A percentile compares a stretch with the other conserved stretches of the same genome.
Conservation (phyloP, 495 filamentous ascomycete species). For the Neurospora tetrasperma region DNA sequence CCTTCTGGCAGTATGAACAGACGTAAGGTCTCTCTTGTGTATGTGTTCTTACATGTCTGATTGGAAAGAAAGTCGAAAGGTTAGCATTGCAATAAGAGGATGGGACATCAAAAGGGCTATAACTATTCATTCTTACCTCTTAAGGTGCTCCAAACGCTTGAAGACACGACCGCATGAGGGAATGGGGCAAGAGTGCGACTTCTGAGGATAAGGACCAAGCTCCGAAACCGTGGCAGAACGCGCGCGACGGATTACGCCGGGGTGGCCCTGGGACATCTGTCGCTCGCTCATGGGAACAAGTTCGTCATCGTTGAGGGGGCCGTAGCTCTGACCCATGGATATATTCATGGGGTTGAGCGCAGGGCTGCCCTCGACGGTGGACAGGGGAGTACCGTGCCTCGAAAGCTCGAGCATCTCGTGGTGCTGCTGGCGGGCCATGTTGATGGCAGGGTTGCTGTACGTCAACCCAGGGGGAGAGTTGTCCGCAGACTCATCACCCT, state of each 20-base stretch:
- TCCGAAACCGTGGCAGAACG: slow-evolving; percentile 96
- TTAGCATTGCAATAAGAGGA: slow-evolving; percentile 39
- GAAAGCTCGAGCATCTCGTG: slow-evolving; percentile 77
- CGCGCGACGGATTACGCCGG: slow-evolving; percentile 74
- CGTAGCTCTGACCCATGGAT: slow-evolving; percentile 53
- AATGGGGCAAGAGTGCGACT: slow-evolving; percentile 98
- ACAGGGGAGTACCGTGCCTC: slow-evolving; percentile 76
- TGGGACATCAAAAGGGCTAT: slow-evolving; percentile 36
- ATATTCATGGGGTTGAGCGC: slow-evolving; percentile 56
- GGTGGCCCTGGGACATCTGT: slow-evolving; percentile 50
- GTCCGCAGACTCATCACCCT: slow-evolving; percentile 61
- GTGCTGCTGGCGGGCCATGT: slow-evolving; percentile 49
- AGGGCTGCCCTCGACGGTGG: slow-evolving; percentile 67
- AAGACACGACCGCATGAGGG: slow-evolving; percentile 94
- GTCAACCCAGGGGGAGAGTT: slow-evolving; percentile 59
- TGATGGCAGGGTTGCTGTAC: slow-evolving; percentile 53
- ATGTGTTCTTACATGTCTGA: slow-evolving; percentile 95
- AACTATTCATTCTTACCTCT: slow-evolving; percentile 62
- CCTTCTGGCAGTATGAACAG: slow-evolving; percentile 95
- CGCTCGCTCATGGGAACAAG: slow-evolving; percentile 50
- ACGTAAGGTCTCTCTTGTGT: slow-evolving; percentile 98
- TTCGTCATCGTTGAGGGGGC: slow-evolving; percentile 53
- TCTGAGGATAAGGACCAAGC: slow-evolving; percentile 89
- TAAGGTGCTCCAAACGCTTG: slow-evolving; percentile 97
- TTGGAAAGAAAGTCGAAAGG: slow-evolving; percentile 35